Base-by-base conservation (phyloP, 805 yeast species). In the Candida fluviatilis region DNA sequence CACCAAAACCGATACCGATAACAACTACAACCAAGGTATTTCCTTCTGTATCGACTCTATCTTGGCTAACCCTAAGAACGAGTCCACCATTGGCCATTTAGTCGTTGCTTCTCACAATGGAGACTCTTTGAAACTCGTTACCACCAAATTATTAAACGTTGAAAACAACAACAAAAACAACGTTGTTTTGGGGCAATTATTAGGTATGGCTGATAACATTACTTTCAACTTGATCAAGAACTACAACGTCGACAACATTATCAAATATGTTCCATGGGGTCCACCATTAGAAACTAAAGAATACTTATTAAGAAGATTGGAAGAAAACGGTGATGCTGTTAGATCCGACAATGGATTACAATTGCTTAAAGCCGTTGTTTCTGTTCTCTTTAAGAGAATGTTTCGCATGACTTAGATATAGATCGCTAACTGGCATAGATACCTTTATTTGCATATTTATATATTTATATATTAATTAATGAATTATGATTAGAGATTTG, bases 201-300 rank as follows among this genome's bases (percentile, higher is more conserved):
- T 91, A 56, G 98, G 98, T 26, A 91, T 90, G 97, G 95, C 95
- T 36, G 98, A 90, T 61, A 82, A 84, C 52, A 76, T 86, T 43
- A 87, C 96, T 18, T 73, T 75, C 57, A 87, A 84, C 49, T 72
- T 90, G 53, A 77, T 86, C 40, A 64, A 71, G 29, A 70, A 79
- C 34, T 77, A 84, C 48, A 71, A 76, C 32, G 84, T 77, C 32
- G 78, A 73, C 44, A 87, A 87, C 54, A 82, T 90, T 38, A 82
- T 91, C 64, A 91, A 91, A 66, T 90, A 91, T 58, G 96, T 90
- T 45, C 95, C 97, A 13, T 90, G 97, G 97, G 97, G 97, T 7
- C 97, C 97, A 24, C 95, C 95, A 39, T 64, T 78, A 49, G 97
- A 91, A 65, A 89, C 96, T 41, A 88, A 86, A 66, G 95, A 87